Evolutionary conservation across 768 basidiomycete genomes (phyloP).

Genomic region (Tylopilus plumbeoviolaceoides): DNA sequence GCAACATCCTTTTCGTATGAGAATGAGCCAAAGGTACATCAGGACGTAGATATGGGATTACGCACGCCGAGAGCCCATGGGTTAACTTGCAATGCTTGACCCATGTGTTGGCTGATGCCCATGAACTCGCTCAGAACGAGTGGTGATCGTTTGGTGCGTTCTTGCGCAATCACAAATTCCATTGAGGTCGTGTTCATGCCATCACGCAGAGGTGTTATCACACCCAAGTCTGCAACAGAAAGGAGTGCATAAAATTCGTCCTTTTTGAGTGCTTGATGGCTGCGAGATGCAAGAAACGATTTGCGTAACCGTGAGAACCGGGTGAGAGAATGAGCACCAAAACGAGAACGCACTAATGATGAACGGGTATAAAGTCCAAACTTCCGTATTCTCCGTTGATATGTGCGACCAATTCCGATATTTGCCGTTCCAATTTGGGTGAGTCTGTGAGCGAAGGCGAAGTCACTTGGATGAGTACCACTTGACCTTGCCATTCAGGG

Average conservation of each 20-base stretch:
- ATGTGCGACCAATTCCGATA: slow-evolving; percentile 89
- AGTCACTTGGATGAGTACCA: slow-evolving; percentile 79
- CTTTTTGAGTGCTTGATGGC: slow-evolving; percentile 95
- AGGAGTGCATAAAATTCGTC: slow-evolving; percentile 97
- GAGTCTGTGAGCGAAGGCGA: slow-evolving; percentile 90
- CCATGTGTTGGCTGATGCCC: slow-evolving; percentile 93
- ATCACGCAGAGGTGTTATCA: slow-evolving; percentile 93
- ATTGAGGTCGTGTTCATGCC: slow-evolving; percentile 99
- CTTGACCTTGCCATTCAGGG: slow-evolving; percentile 93
- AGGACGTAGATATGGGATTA: slow-evolving; percentile 6
- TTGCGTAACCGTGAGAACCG: not conserved
- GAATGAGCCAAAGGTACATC: not conserved
- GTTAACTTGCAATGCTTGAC: slow-evolving; percentile 85
- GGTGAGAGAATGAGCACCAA: not conserved
- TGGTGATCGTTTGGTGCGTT: slow-evolving; percentile 76
- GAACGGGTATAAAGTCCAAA: slow-evolving; percentile 93
- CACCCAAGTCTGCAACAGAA: slow-evolving; percentile 87
- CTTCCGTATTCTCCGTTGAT: slow-evolving; percentile 96
- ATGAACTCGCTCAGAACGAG: slow-evolving; percentile 96
- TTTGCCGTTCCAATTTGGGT: slow-evolving; percentile 88
- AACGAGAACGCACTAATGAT: slow-evolving; percentile 80
- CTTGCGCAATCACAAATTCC: slow-evolving; percentile 97
- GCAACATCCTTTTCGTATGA: slow-evolving; percentile 63
- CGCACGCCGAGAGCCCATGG: slow-evolving; percentile 91
- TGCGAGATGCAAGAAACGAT: slow-evolving; percentile 27